Percentiles rank a stretch among this genome's conserved stretches.
phyloP scores from a whole-genome alignment of 164 flowering plant genomes.

The grape (Vitis vinifera) region DNA sequence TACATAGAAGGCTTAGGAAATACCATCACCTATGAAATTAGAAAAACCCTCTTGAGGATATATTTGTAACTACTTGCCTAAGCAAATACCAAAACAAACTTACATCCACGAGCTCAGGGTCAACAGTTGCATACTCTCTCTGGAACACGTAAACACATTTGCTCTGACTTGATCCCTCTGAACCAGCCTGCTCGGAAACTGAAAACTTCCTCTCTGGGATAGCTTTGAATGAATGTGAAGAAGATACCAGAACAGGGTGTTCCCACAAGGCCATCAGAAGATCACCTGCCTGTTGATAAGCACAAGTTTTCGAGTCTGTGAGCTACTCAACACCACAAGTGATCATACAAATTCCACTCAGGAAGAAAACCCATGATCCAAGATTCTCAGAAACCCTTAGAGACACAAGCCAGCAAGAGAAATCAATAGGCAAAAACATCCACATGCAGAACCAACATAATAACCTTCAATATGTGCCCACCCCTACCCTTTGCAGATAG shows the following conservation, averaged over 20 bases:
- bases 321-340: too few relatives aligned
- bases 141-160: slow-evolving; percentile 85
- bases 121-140: slow-evolving; percentile 92
- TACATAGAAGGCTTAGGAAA: background rate
- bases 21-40: background rate
- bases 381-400: too few relatives aligned
- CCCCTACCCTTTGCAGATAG: too few relatives aligned
- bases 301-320: background rate
- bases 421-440: too few relatives aligned
- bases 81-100: slow-evolving; percentile 4
- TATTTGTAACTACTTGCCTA: background rate
- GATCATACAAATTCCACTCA: too few relatives aligned
- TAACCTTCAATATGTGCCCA: too few relatives aligned
- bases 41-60: background rate
- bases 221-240: slow-evolving; percentile 50
- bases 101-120: slow-evolving; percentile 84
- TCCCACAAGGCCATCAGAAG: slow-evolving; percentile 51
- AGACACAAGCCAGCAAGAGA: too few relatives aligned
- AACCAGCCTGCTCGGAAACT: slow-evolving; percentile 20
- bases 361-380: too few relatives aligned
- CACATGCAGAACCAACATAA: too few relatives aligned
- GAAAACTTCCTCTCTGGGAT: slow-evolving; percentile 53
- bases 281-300: slow-evolving; percentile 39
- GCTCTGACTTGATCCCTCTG: slow-evolving; percentile 13
- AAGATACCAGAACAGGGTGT: slow-evolving; percentile 53